phyloP scores from a whole-genome alignment of 805 yeast species.

The Cyberlindnera petersonii region DNA sequence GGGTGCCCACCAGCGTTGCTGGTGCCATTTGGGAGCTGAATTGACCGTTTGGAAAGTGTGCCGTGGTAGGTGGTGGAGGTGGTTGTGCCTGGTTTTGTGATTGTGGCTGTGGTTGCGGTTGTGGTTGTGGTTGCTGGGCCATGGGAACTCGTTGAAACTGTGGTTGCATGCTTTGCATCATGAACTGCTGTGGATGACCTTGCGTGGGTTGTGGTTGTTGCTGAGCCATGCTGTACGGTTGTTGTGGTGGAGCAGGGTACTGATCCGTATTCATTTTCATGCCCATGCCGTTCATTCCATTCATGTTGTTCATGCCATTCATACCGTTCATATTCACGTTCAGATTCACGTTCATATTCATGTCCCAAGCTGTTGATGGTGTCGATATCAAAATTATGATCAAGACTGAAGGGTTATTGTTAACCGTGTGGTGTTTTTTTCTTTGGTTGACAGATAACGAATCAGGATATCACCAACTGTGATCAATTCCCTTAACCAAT shows the following conservation, averaged over 20 bases:
- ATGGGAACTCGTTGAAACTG: slow-evolving; percentile 13
- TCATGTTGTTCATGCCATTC: slow-evolving; percentile 14
- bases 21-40: not conserved
- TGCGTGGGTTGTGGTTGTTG: slow-evolving; percentile 7
- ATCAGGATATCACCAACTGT: too few relatives aligned
- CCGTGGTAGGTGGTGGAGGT: not conserved
- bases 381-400: too few relatives aligned
- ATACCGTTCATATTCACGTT: slow-evolving; percentile 12
- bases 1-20: not conserved
- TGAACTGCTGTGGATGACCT: slow-evolving; percentile 15
- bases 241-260: not conserved
- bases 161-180: slow-evolving; percentile 11
- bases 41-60: slow-evolving; percentile 1
- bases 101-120: slow-evolving; percentile 9
- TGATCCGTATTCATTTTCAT: slow-evolving; percentile 9
- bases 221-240: slow-evolving; percentile 3
- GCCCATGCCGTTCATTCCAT: slow-evolving; percentile 4
- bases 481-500: too few relatives aligned
- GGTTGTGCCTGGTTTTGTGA: slow-evolving; percentile 9
- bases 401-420: too few relatives aligned
- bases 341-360: slow-evolving; percentile 3
- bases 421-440: too few relatives aligned
- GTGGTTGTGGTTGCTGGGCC: slow-evolving; percentile 10
- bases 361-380: too few relatives aligned
- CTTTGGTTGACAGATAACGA: too few relatives aligned